Base-by-base conservation (phyloP, 1,139 yeast species). In the Pichia sp. region DNA sequence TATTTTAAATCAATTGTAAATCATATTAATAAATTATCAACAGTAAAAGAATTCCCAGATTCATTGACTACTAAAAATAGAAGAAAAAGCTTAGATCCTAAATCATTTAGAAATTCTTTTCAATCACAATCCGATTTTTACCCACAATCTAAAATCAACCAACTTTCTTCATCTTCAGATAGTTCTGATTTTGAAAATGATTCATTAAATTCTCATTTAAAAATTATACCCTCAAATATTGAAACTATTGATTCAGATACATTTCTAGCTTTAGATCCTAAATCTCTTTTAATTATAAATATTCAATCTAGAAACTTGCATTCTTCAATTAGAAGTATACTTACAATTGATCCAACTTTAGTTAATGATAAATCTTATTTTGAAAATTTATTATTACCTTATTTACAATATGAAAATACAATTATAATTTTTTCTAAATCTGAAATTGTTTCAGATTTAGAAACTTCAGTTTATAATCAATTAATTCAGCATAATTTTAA, bases 401-500 rank as follows among this genome's bases (percentile, higher is more conserved):
- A 26, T 16, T 25, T 38, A n/a, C 13, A 39, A 11, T 23, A 21
- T n/a, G 25, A 41, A 11, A 10, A 40, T 26, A 40, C 29, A 16
- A 27, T 47, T 27, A 37, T 47, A 1, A 30, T 43, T 5, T 46
- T 47, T 24, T 38, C 50, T 1, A 38, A 44, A 29, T 38, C 46
- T 13, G n/a, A 13, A 10, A 16, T 18, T 6, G 20, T 44, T 2
- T 29, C 45, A 14, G 31, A 31, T 10, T 20, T 38, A n/a, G 47
- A 44, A 33, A 16, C 11, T 6, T 19, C 28, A 13, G 11, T 41
- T 7, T 33, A 19, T 5, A 31, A 25, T 3, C 39, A 33, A 13
- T 19, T 44, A 19, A 10, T 19, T 3, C 25, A 19, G 4, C n/a
- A 28, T 9, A 20, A 34, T n/a, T 39, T 41, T 19, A 18, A 22